Evolutionary conservation across 495 filamentous ascomycete species (phyloP).

Genomic region (Hypoxylon subgilvum): DNA sequence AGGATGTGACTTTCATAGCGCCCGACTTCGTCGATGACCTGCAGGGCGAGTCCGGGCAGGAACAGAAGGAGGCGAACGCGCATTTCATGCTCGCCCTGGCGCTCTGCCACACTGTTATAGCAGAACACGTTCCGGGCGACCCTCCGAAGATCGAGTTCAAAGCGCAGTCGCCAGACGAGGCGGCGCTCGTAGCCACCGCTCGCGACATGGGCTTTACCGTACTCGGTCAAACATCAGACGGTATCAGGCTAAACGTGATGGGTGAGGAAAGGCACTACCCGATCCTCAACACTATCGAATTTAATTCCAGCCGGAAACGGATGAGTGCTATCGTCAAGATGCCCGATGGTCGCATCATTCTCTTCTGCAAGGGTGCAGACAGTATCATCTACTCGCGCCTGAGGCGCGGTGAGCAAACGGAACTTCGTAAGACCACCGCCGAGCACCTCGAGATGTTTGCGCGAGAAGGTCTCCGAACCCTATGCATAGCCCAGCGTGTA

Average conservation of each 20-base stretch:
- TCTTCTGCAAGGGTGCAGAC: constrained; percentile 98
- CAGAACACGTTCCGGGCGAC: constrained; percentile 85
- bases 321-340: constrained; percentile 98
- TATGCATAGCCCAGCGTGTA: constrained; percentile 90
- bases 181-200: constrained; percentile 90
- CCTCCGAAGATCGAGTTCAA: constrained; percentile 93
- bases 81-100: constrained; percentile 96
- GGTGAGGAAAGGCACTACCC: constrained; percentile 83
- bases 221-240: constrained; percentile 76
- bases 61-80: constrained; percentile 76
- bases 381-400: constrained; percentile 96
- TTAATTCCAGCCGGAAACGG: constrained; percentile 94
- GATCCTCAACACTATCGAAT: constrained; percentile 94
- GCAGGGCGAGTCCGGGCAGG: constrained; percentile 72
- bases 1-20: constrained; percentile 89
- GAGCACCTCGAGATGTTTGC: constrained; percentile 97
- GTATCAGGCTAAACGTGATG: constrained; percentile 83
- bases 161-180: constrained; percentile 97
- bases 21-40: constrained; percentile 87
- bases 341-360: constrained; percentile 88
- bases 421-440: constrained; percentile 81
- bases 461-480: constrained; percentile 89
- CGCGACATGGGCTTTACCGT: constrained; percentile 97
- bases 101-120: constrained; percentile 94
- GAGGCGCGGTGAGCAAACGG: constrained; percentile 80